phyloP scores from a whole-genome alignment of 202 grass and related monocot species.

The Schoenoplectus triqueter region DNA sequence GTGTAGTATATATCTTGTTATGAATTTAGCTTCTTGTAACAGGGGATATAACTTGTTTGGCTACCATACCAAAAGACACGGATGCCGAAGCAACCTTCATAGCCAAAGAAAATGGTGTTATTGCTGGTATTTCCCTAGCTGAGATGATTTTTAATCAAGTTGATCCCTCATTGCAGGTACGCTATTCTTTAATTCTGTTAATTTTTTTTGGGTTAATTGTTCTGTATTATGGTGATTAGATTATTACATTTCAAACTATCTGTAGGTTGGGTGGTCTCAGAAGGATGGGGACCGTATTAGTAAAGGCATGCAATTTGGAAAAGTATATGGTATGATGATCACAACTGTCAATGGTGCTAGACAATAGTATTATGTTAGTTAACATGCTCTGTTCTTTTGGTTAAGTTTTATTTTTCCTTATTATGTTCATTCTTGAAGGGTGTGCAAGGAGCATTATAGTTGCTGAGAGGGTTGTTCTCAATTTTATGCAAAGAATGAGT shows the following conservation, averaged over 20 bases:
- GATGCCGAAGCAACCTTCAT: conserved; percentile 93
- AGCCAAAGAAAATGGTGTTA: conserved; percentile 73
- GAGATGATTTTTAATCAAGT: conserved; percentile 94
- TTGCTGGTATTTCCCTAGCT: conserved; percentile 80
- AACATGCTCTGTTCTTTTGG: not conserved
- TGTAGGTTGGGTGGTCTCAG: conserved; percentile 80
- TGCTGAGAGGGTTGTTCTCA: conserved; percentile 90
- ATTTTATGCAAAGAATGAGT: conserved; percentile 99
- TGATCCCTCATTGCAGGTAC: conserved; percentile 75
- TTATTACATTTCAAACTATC: not conserved
- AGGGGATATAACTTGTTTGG: conserved; percentile 95
- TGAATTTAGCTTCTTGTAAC: conserved; percentile 34
- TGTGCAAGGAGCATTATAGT: conserved; percentile 81
- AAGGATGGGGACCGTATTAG: conserved; percentile 68
- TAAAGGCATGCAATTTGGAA: conserved; percentile 89
- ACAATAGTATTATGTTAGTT: not conserved
- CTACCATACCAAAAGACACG: conserved; percentile 74
- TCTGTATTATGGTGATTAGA: not conserved
- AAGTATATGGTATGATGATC: conserved; percentile 72
- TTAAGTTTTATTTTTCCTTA: not conserved
- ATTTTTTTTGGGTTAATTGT: conserved; percentile 21
- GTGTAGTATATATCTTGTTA: not conserved
- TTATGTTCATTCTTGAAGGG: conserved; percentile 50
- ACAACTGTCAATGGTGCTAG: not conserved
- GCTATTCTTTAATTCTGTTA: conserved; percentile 4